phyloP scores from a whole-genome alignment of 306 rosid genomes.

The Medicago lupulina region DNA sequence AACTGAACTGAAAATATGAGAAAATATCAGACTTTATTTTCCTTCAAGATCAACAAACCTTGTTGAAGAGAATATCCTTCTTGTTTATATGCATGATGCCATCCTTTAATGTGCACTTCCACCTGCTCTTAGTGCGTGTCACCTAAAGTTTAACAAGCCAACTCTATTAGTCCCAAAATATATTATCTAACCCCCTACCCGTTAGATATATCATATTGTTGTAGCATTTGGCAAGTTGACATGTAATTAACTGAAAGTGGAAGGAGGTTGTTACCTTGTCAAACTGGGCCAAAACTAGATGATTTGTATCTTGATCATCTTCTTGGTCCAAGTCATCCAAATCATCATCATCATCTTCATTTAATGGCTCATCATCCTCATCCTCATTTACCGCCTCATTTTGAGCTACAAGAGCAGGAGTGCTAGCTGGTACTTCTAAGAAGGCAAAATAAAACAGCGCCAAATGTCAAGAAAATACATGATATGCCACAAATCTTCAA shows the following conservation, averaged over 20 bases:
- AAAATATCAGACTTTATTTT: conserved; percentile 23
- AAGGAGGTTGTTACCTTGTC: conserved; percentile 69
- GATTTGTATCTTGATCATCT: conserved; percentile 83
- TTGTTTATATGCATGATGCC: conserved; percentile 96
- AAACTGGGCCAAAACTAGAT: conserved; percentile 97
- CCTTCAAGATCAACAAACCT: conserved; percentile 57
- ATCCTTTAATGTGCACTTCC: conserved; percentile 97
- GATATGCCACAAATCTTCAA: conserved; percentile 25
- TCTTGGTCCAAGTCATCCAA: conserved; percentile 90
- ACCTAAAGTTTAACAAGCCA: conserved; percentile 60
- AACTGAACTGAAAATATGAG: conserved; percentile 26
- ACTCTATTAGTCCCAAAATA: conserved; percentile 1
- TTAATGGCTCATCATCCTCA: conserved; percentile 90
- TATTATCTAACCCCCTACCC: conserved; percentile 34
- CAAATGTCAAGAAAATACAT: conserved; percentile 13
- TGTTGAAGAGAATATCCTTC: conserved; percentile 94
- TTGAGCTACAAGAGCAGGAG: conserved; percentile 75
- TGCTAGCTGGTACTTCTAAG: conserved; percentile 75
- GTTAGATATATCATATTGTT: neutral
- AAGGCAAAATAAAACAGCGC: conserved; percentile 25
- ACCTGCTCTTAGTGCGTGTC: conserved; percentile 96
- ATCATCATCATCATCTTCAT: conserved; percentile 95
- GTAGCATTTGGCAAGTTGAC: conserved; percentile 41
- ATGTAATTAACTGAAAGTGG: conserved; percentile 52
- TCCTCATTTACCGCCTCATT: conserved; percentile 75